Percentiles rank a stretch among this genome's conserved stretches.
Conservation (phyloP, 2,329 filamentous ascomycete species). For the Monosporascus ibericus region DNA sequence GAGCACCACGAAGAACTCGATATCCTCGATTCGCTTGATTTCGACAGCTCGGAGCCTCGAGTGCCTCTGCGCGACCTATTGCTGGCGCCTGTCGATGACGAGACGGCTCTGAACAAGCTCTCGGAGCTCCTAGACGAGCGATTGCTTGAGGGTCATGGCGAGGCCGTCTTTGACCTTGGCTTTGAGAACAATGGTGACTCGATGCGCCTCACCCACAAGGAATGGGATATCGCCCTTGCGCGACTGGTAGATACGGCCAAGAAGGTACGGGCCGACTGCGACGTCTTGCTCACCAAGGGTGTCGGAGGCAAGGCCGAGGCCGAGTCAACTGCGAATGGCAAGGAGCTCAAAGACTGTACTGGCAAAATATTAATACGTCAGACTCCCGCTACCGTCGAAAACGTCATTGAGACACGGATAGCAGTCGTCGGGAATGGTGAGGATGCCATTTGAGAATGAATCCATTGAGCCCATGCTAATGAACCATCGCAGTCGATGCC, state of each 20-base stretch:
- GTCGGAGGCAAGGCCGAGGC: constrained; percentile 74
- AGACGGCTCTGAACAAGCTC: constrained; percentile 57
- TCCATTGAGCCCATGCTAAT: constrained; percentile 7
- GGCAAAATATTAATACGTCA: constrained; percentile 85
- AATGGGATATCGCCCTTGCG: constrained; percentile 69
- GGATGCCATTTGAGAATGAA: constrained; percentile 16
- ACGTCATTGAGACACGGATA: constrained; percentile 92
- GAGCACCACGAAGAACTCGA: constrained; percentile 91
- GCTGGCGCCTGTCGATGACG: constrained; percentile 50
- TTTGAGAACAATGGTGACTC: constrained; percentile 84
- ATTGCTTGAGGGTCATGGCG: constrained; percentile 77
- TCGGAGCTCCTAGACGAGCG: constrained; percentile 60
- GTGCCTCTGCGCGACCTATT: constrained; percentile 72
- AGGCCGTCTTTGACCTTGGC: constrained; percentile 86
- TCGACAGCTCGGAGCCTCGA: constrained; percentile 63
- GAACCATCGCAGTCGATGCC: constrained; percentile 64
- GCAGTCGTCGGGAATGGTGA: constrained; percentile 90
- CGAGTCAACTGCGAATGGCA: constrained; percentile 43
- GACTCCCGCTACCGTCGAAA: constrained; percentile 66
- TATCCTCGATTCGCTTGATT: constrained; percentile 72
- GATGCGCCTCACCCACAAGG: constrained; percentile 66
- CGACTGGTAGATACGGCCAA: constrained; percentile 62
- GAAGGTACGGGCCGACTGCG: constrained; percentile 64
- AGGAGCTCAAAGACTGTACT: constrained; percentile 67
- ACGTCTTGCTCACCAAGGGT: constrained; percentile 82